Base-by-base conservation (phyloP, 2,329 filamentous ascomycete genomes). In the Aspergillus fumigatus region DNA sequence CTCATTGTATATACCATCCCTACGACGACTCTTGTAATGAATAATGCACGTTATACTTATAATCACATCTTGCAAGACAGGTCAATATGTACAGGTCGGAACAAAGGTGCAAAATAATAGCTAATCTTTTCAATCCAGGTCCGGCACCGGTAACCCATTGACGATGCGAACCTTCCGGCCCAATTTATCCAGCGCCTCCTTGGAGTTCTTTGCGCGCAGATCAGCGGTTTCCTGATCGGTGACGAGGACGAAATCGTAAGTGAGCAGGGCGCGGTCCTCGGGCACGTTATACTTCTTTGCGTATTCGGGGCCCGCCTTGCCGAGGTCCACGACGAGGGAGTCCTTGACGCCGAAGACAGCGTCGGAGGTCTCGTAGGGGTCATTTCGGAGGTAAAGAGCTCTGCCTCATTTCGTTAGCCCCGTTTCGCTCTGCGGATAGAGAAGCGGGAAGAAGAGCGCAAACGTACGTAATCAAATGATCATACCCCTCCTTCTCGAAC, bases 291-390 rank as follows among this genome's bases (percentile, higher is more conserved):
- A 89, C 65, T 84, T 77, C 62, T 79, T 72, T 0, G 87, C 84
- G 55, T 80, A 80, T 48, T 80, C 79, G 0, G 74, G 69, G 70
- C 79, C 73, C 63, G 84, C 77, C 66, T 80, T 75, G 59, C 79
- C 63, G 74, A 84, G 76, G 62, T 90, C 87, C 14, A 91, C 80
- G n/a, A 90, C 76, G 11, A 95, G 78, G 27, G 87, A 90, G 69
- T 90, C 81, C 72, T 95, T 96, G 56, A 95, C 90, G 21, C 90
- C 90, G 65, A 95, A 95, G 1, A 95, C 90, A 0, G 90, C 89
- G 68, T 95, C 90, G 0, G 88, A 89, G 1, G 84, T 89, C 76
- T 93, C 89, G 69, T 93, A 94, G 0, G 88, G 88, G 65, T 93
- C 89, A 48, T 85, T 86, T 2, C 88, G 84, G 54, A 92, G 77